Evolutionary conservation across 257 asterid species (phyloP).

Genomic region (Fraxinus anomala): DNA sequence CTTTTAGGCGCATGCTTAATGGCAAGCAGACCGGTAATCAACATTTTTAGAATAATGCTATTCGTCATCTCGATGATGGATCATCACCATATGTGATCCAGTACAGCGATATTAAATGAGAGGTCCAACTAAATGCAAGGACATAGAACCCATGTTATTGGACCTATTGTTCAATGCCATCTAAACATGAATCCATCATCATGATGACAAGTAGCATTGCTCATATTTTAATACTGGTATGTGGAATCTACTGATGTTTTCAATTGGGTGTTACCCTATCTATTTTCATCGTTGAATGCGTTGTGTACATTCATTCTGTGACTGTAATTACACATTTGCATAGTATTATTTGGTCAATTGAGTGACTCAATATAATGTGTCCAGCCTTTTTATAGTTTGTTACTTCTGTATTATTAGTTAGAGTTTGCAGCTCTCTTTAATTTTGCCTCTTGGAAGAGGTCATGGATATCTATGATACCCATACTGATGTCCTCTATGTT

Average conservation of each 20-base stretch:
- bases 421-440: neutral
- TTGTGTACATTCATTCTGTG: neutral
- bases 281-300: neutral
- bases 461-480: neutral
- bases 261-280: neutral
- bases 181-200: too few species aligned
- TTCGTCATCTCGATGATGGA: too few species aligned
- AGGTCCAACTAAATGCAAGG: too few species aligned
- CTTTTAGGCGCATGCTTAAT: neutral
- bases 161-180: too few species aligned
- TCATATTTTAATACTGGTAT: neutral
- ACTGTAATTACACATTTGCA: neutral
- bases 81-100: too few species aligned
- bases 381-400: neutral
- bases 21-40: neutral
- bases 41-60: too few species aligned
- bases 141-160: too few species aligned
- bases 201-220: too few species aligned
- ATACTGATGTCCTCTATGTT: neutral
- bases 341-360: neutral
- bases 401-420: too few species aligned
- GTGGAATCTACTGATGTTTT: neutral
- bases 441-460: neutral
- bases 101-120: too few species aligned
- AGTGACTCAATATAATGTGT: neutral